Base-by-base conservation (phyloP, 441 rosid species). In the Croton setiger region DNA sequence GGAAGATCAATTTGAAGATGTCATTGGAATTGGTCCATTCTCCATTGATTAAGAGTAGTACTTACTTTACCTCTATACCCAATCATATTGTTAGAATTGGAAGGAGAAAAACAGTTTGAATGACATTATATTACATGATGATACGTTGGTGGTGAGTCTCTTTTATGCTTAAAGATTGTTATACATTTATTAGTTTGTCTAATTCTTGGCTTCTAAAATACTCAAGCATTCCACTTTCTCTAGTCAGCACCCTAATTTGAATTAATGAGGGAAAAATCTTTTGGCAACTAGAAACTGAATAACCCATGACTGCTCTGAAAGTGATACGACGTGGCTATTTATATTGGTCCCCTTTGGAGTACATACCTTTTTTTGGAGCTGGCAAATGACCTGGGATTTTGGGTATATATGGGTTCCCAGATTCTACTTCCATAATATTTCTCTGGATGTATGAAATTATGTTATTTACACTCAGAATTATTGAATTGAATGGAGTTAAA, bases 91-190 rank as follows among this genome's bases (percentile, higher is more conserved):
- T 27, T 27, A 27, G 31, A 27, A 27, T 27, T 27, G 31, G 2
- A 27, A 2, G 31, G 31, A 27, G 1, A 27, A 27, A 27, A 27
- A 27, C 31, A 27, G 31, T 27, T 27, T 27, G 31, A 27, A 0
- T 27, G 31, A 27, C 31, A 27, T 27, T 27, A 27, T 27, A 27
- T 27, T 27, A 27, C 31, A 27, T 27, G 31, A 2, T 27, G 14
- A 53, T 4, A 2, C 12, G 31, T 56, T 2, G 60, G 70, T 43
- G 54, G 52, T 43, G 62, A 60, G 70, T 56, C 63, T 14, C 7
- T 7, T 67, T 43, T 61, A 41, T 17, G 61, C 14, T 21, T 53
- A 66, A 45, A 15, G 7, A 5, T 18, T 20, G 60, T 9, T 33
- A 18, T 53, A 17, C 48, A 39, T 39, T 47, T 27, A 21, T 52